These are phyloP conservation scores for Coleophoma cylindrospora DNA, from an alignment of 2,329 filamentous ascomycete species.

Conservation along the genomic window DNA sequence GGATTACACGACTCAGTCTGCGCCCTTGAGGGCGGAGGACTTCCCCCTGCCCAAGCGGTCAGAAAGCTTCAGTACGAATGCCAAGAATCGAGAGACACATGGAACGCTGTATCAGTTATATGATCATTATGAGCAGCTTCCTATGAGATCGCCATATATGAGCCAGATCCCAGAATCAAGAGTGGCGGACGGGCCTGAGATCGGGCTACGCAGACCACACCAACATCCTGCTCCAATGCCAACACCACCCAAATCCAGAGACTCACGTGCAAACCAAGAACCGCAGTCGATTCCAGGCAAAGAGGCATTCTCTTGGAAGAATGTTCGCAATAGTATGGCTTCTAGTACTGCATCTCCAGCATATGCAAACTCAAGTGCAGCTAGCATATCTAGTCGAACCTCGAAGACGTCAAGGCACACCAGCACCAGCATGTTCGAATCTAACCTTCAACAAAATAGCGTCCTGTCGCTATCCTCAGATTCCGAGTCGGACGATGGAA, in stretches of 20 bases:
- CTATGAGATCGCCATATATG: conserved; percentile 14
- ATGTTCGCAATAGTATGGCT: conserved; percentile 15
- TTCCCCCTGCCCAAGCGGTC: neutral
- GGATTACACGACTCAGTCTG: conserved; percentile 3
- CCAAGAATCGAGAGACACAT: conserved; percentile 6
- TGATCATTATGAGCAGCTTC: conserved; percentile 21
- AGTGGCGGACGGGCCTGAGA: conserved; percentile 7
- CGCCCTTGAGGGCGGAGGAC: neutral
- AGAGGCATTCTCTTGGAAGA: conserved; percentile 21
- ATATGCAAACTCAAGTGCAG: conserved; percentile 20
- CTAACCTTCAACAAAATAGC: conserved; percentile 24
- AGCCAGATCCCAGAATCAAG: conserved; percentile 19
- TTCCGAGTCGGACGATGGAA: conserved; percentile 15
- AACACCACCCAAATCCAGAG: neutral
- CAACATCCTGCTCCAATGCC: neutral
- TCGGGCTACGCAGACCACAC: neutral
- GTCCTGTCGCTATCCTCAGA: conserved; percentile 27
- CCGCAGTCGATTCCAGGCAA: conserved; percentile 5
- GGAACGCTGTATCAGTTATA: conserved; percentile 14
- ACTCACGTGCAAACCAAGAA: neutral
- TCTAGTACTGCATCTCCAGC: conserved; percentile 11
- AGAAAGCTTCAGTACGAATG: conserved; percentile 6
- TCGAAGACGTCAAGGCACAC: conserved; percentile 24
- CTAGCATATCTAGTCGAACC: conserved; percentile 25
- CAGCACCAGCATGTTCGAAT: conserved; percentile 20